phyloP scores from a whole-genome alignment of 1,284 basidiomycete species.

The Cryptococcus maquisensis region DNA sequence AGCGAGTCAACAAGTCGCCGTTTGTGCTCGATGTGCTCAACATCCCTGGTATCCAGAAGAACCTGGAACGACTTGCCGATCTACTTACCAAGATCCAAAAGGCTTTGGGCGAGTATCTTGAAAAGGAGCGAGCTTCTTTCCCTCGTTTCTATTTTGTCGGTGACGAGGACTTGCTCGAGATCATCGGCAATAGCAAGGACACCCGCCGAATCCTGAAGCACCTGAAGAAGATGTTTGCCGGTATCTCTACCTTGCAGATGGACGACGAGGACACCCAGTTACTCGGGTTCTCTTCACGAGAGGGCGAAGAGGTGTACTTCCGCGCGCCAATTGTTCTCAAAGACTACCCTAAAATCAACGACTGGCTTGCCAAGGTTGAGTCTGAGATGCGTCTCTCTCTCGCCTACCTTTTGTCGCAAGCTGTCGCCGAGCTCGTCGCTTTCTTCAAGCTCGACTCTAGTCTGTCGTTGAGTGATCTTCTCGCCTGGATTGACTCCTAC shows the following conservation, averaged over 20 bases:
- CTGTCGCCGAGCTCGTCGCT: conserved; percentile 55
- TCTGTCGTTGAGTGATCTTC: conserved; percentile 61
- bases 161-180: conserved; percentile 97
- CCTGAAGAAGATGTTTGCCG: conserved; percentile 99
- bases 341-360: conserved; percentile 96
- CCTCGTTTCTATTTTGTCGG: conserved; percentile 99
- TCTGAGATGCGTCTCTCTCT: conserved; percentile 91
- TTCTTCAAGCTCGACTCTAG: conserved; percentile 60
- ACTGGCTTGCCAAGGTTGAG: conserved; percentile 93
- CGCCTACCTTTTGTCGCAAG: conserved; percentile 51
- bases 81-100: conserved; percentile 98
- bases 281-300: conserved; percentile 80
- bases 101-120: conserved; percentile 97
- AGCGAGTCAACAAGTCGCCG: conserved; percentile 98
- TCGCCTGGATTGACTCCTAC: conserved; percentile 86
- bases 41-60: conserved; percentile 93
- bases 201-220: conserved; percentile 97
- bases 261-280: conserved; percentile 77
- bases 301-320: conserved; percentile 90
- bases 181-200: conserved; percentile 99
- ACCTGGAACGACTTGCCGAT: conserved; percentile 92
- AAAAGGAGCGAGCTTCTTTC: conserved; percentile 94
- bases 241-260: conserved; percentile 83
- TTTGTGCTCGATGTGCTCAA: conserved; percentile 96
- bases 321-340: conserved; percentile 77